Evolutionary conservation across 2,329 filamentous ascomycete genomes (phyloP), one percentile per base, ranked within the genome.

Genomic region (Hymenoscyphus linearis): DNA sequence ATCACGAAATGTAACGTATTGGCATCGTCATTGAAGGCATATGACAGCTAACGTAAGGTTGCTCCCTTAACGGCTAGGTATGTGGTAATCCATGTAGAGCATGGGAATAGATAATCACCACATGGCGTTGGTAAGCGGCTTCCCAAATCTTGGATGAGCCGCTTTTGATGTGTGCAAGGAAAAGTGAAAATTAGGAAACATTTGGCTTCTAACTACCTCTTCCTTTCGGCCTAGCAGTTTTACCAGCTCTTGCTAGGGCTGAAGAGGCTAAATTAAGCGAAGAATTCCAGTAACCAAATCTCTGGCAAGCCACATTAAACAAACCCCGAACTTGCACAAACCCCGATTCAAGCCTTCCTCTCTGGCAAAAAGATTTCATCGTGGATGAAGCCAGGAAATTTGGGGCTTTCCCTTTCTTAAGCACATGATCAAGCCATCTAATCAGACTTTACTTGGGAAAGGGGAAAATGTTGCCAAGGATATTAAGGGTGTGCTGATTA

Each of bases 1-100:
- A 14, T 25, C 18, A 50, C 18, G 44, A 22, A 25, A 18, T 50
- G 44, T 22, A 50, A 50, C 44, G 18, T 50, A 22, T 50, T 50
- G 44, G 44, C 44, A 50, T 50, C 44, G 44, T 50, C 18, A 25
- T 50, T 50, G 44, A 50, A 22, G 5, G n/a, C 44, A 50, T 50
- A 50, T 50, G 44, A 50, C 44, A 50, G 44, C 40, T 47, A 47
- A 47, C 40, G 40, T 47, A 47, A 47, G 18, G 40, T 47, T 47
- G 18, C 40, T 47, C 22, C 22, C 12, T 47, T 22, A 12, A 25
- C 40, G n/a, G n/a, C 13, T 40, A 40, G 36, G 36, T 16, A 40
- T n/a, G 22, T 50, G 13, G 44, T 50, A 25, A 50, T 50, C 44
- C 18, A 6, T 50, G 18, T 25, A 13, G 44, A 50, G 44, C 18